Base-by-base conservation (phyloP, 2,329 filamentous ascomycete genomes). In the Curvularia sp. region DNA sequence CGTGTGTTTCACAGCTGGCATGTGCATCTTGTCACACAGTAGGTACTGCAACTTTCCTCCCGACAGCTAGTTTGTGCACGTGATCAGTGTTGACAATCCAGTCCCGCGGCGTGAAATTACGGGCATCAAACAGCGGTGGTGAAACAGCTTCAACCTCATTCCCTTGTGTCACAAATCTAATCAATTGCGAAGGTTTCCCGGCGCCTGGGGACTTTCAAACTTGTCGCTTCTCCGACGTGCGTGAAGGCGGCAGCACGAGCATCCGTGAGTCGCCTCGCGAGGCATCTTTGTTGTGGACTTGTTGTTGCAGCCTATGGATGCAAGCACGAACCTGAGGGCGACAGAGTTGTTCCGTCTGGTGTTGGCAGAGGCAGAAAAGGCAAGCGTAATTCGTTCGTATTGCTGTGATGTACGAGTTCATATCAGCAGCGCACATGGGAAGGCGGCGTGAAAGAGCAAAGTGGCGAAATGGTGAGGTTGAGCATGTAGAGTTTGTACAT, bases 151-250 rank as follows among this genome's bases (percentile, higher is more conserved):
- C 19, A 34, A 34, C 19, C 19, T 28, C 19, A 19, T n/a, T 21
- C 15, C 19, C 28, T 15, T 8, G 18, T 15, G 28, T 48, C 45
- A 12, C 45, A 48, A n/a, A 15, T 28, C 30, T 23, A 38, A 36
- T 36, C n/a, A 4, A 36, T 36, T 5, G 32, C 13, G 10, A 36
- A 39, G 34, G 23, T 18, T 49, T 38, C 5, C 10, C 41, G 39
- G 39, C 30, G 30, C 19, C 42, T 30, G 19, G 47, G 30, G n/a
- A 30, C 53, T 36, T 6, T 55, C 39, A 21, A 34, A 42, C 13
- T 41, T 19, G 6, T 53, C 30, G 36, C 25, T 10, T 38, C 36
- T 30, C 30, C 23, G 23, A 19, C 30, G 25, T 27, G 32, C 25
- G 39, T 25, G 18, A 19, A 41, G n/a, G 38, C 38, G 18, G 52